Percentiles rank a stretch among this genome's conserved stretches.
phyloP scores from a whole-genome alignment of 495 filamentous ascomycete species.

The Diplogelasinospora grovesii region DNA sequence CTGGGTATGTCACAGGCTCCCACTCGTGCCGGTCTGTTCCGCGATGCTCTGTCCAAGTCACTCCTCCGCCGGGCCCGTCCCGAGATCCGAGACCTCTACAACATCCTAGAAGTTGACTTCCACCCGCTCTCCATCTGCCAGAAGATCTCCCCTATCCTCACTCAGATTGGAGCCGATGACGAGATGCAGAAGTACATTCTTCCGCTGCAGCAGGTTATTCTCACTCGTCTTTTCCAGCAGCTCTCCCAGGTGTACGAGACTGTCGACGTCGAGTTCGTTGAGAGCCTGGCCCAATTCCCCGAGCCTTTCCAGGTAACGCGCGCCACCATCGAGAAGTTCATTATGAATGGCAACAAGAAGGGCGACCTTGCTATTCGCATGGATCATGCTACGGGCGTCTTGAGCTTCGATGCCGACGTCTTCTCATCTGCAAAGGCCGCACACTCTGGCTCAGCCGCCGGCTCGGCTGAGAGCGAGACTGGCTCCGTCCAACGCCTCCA shows the following conservation, averaged over 20 bases:
- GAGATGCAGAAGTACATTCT: conserved; percentile 96
- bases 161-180: conserved; percentile 86
- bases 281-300: conserved; percentile 90
- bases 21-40: conserved; percentile 85
- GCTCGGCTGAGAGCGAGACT: conserved; percentile 81
- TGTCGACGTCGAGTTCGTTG: conserved; percentile 88
- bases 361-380: conserved; percentile 94
- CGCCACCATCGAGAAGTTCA: conserved; percentile 96
- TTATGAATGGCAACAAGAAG: conserved; percentile 99
- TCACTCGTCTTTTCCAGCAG: conserved; percentile 97
- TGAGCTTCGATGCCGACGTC: conserved; percentile 96
- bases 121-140: conserved; percentile 97
- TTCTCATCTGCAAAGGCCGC: conserved; percentile 95
- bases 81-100: conserved; percentile 93
- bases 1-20: conserved; percentile 87
- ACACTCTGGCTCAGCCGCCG: conserved; percentile 75
- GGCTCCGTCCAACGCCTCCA: conserved; percentile 90
- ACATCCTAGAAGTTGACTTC: conserved; percentile 98
- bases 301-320: conserved; percentile 92
- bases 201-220: conserved; percentile 94
- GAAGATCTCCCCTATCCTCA: conserved; percentile 94
- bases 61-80: conserved; percentile 84
- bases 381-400: conserved; percentile 85
- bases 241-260: conserved; percentile 98
- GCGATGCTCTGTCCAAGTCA: conserved; percentile 90